These are phyloP conservation scores for Boletus reticulatus DNA, from an alignment of 768 basidiomycete species.

Conservation along the genomic window DNA sequence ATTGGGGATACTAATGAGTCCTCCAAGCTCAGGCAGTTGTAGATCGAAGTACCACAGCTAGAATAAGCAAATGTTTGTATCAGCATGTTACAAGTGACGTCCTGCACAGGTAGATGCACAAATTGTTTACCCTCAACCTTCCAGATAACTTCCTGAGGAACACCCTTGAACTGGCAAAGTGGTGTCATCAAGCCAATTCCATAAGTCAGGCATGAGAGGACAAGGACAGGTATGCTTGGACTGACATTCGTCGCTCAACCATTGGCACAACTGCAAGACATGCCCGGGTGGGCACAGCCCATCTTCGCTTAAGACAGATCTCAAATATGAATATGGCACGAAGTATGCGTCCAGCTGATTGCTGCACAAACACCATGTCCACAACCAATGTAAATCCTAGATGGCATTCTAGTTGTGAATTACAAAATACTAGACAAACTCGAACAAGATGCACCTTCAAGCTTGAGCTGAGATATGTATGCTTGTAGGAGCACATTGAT, in stretches of 20 bases:
- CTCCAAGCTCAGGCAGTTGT: slow-evolving; percentile 71
- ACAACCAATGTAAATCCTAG: slow-evolving; percentile 3
- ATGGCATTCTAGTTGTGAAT: background rate
- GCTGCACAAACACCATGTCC: slow-evolving; percentile 93
- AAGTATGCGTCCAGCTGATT: slow-evolving; percentile 51
- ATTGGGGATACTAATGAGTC: slow-evolving; percentile 78
- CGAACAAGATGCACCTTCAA: slow-evolving; percentile 24
- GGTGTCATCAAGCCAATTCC: slow-evolving; percentile 84
- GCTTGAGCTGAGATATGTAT: slow-evolving; percentile 3
- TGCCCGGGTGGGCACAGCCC: slow-evolving; percentile 91
- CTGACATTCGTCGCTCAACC: slow-evolving; percentile 83
- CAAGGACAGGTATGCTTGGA: background rate
- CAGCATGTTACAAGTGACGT: background rate
- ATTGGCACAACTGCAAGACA: slow-evolving; percentile 96
- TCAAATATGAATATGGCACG: background rate
- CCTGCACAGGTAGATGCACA: slow-evolving; percentile 43
- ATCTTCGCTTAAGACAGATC: slow-evolving; percentile 65
- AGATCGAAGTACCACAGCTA: slow-evolving; percentile 97
- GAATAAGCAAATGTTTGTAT: background rate
- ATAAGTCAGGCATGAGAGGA: background rate
- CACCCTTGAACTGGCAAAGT: slow-evolving; percentile 90
- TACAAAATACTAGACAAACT: background rate
- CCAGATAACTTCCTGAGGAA: slow-evolving; percentile 78
- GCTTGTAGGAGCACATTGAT: slow-evolving; percentile 65
- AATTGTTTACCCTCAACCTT: slow-evolving; percentile 99